Conservation (phyloP, 73 alveolate species). For the Paramecium primaurelia region DNA sequence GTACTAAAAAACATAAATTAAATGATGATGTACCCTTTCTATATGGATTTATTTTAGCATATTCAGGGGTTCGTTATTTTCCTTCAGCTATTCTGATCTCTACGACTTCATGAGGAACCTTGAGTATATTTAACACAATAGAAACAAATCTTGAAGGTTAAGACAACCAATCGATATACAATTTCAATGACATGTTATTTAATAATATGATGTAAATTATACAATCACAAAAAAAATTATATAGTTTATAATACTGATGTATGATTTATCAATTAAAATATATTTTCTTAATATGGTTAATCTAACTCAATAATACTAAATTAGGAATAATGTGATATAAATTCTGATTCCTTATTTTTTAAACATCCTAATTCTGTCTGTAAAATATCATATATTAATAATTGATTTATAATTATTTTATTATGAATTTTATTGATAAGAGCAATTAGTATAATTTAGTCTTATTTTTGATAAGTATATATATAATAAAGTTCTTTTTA, state of each 20-base stretch:
- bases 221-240: not conserved
- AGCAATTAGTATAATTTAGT: not conserved
- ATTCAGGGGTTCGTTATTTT: not conserved
- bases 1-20: not conserved
- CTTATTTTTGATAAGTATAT: too few species aligned
- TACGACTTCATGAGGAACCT: slow-evolving; percentile 11
- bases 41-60: not conserved
- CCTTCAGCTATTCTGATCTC: not conserved
- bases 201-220: not conserved
- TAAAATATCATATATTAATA: too few species aligned
- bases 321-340: too few species aligned
- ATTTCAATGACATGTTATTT: not conserved
- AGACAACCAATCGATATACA: slow-evolving; percentile 17
- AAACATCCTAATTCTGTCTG: not conserved
- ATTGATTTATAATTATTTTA: too few species aligned
- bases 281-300: not conserved
- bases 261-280: not conserved
- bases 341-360: not conserved
- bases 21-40: not conserved
- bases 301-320: too few species aligned
- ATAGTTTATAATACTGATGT: not conserved
- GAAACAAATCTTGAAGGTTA: slow-evolving; percentile 26
- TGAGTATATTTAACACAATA: not conserved
- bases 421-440: too few species aligned
- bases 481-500: too few species aligned